Base-by-base conservation (phyloP, 2,329 filamentous ascomycete genomes). In the Diaporthe longicolla region DNA sequence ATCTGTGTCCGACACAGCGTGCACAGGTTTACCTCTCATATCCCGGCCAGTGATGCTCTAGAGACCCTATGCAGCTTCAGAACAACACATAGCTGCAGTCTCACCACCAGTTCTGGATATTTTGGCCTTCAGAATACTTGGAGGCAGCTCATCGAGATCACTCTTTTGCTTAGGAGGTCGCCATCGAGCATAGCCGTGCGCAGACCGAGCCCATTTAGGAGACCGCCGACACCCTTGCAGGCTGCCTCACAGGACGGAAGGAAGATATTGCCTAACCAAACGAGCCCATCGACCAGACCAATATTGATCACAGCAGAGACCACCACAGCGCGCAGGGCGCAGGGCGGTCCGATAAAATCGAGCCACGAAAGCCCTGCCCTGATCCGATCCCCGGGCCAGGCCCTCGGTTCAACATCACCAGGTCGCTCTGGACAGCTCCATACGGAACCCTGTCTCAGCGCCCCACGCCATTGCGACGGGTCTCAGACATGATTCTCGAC, bases 401-500 rank as follows among this genome's bases (percentile, higher is more conserved):
- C 52, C 52, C 57, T 50, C 24, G 26, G 37, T 70, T 11, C 52
- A 21, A 29, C 48, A 66, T 48, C 24, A 35, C 24, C 35, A 32
- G 8, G n/a, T 50, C 26, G 26, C 37, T 55, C 52, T 70, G 24
- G 37, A 29, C 37, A 45, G 52, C 6, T 17, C 37, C 21, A 29
- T 6, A 11, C 54, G n/a, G 24, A 21, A 40, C 24, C 32, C 45
- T 40, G 63, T 68, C 63, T 68, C 63, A 40, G 63, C 40, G n/a
- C 45, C 63, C 61, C 45, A 24, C 63, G 32, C 45, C 57, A 63
- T 50, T 50, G 40, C 55, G 69, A 61, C 45, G 40, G 58, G 69
- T 71, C 69, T 71, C 57, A 71, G 32, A 63, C 69, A 63, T 71
- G 69, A 63, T 71, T 57, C 21, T 71, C 69, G 57, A 63, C 57